phyloP scores from a whole-genome alignment of 306 rosid species.

The Gastrolobium bilobum region DNA sequence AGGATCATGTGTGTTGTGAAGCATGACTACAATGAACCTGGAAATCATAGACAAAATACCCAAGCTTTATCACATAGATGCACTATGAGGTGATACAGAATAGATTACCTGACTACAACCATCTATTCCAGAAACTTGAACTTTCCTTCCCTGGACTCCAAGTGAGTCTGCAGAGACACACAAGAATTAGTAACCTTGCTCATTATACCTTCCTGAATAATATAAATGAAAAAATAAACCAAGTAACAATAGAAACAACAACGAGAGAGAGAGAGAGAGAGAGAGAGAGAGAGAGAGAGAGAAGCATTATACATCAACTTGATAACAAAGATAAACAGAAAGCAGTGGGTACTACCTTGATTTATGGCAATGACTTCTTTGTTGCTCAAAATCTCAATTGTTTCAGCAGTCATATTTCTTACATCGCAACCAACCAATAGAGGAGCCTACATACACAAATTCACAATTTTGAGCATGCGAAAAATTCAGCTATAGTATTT shows the following conservation, averaged over 20 bases:
- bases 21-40: slow-evolving; percentile 26
- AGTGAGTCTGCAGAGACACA: slow-evolving; percentile 69
- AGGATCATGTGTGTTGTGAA: not conserved
- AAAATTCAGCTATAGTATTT: slow-evolving; percentile 19
- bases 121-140: slow-evolving; percentile 68
- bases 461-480: slow-evolving; percentile 44
- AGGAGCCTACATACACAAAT: slow-evolving; percentile 81
- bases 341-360: slow-evolving; percentile 70
- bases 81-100: slow-evolving; percentile 35
- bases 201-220: slow-evolving; percentile 25
- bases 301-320: slow-evolving; percentile 19
- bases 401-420: slow-evolving; percentile 81
- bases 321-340: slow-evolving; percentile 19
- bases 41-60: slow-evolving; percentile 9
- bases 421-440: slow-evolving; percentile 88
- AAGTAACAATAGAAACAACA: slow-evolving; percentile 15
- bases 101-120: slow-evolving; percentile 76
- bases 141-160: slow-evolving; percentile 97
- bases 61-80: slow-evolving; percentile 25
- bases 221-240: slow-evolving; percentile 23
- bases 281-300: slow-evolving; percentile 2
- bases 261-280: not conserved
- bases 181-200: slow-evolving; percentile 31
- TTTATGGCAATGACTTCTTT: slow-evolving; percentile 87
- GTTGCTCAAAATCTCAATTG: slow-evolving; percentile 74